Evolutionary conservation across 192 early-diverging fungal genomes (phyloP), one percentile per base, ranked within the genome.

Genomic region (Geranomyces michiganensis): DNA sequence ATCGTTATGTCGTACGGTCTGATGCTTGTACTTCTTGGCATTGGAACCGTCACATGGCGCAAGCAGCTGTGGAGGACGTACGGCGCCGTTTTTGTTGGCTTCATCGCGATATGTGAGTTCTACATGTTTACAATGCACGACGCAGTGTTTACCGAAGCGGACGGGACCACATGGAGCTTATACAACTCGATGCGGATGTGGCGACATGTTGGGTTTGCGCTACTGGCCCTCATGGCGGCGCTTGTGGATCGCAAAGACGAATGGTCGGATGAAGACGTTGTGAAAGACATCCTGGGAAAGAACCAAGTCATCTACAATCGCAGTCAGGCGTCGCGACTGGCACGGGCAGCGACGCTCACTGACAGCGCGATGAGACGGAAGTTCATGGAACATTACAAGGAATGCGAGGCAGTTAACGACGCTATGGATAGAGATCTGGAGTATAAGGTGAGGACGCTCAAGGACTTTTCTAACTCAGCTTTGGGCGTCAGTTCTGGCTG

Each of bases 341-440:
- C 75, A 14, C 45, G 65, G 29, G 70, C 78, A 7, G 78, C 78
- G 12, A 62, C 70, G 63, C 56, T 79, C 22, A 33, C 31, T 1
- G 75, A 79, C 47, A 53, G 21, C 12, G 29, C 19, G 2, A 26
- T 79, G 62, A 36, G 78, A 24, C 43, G 47, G 0, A 78, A 62
- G 53, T 77, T 76, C 41, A 36, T 79, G 62, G 78, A 79, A 61
- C 45, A 71, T 33, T 67, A 78, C 62, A 72, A 67, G 48, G 58
- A 79, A 43, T 15, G 45, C 17, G 75, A 77, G 65, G 68, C 56
- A 6, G 49, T 36, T 8, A 66, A 72, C 26, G 78, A 75, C 12
- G 68, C 71, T 26, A 58, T 76, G 26, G 15, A 58, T 26, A 9
- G 49, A 14, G 78, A 79, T 62, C 5, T 45, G 4, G 75, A 78